phyloP scores from a whole-genome alignment of 768 basidiomycete species.

The Pisolithus sp. region DNA sequence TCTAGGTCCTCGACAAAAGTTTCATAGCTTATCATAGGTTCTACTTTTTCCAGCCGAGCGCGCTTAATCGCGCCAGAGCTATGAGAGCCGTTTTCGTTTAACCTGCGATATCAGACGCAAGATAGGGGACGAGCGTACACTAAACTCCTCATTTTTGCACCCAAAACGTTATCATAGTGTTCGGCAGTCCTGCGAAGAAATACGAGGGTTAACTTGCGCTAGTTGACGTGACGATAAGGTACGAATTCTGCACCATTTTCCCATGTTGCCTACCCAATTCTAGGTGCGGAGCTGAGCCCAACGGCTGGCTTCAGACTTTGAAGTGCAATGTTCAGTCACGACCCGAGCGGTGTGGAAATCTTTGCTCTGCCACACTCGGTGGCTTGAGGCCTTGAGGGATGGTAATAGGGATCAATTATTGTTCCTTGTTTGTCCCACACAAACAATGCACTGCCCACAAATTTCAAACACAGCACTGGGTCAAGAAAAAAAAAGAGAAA shows the following conservation, averaged over 20 bases:
- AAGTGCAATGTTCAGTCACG: too few species aligned
- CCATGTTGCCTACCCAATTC: slow-evolving; percentile 40
- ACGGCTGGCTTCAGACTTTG: too few species aligned
- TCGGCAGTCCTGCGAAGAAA: slow-evolving; percentile 51
- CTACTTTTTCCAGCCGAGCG: slow-evolving; percentile 55
- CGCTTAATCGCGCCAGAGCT: slow-evolving; percentile 72
- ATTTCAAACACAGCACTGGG: slow-evolving; percentile 1
- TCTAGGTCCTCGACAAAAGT: slow-evolving; percentile 72
- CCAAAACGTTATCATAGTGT: slow-evolving; percentile 67
- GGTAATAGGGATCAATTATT: slow-evolving; percentile 10
- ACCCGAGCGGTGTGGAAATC: slow-evolving; percentile 1
- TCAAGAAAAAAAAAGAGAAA: not conserved
- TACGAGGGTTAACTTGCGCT: slow-evolving; percentile 4
- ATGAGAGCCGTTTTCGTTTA: slow-evolving; percentile 3
- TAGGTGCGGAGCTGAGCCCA: not conserved
- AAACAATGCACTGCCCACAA: not conserved
- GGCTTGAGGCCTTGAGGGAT: not conserved
- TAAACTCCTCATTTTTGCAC: slow-evolving; percentile 67
- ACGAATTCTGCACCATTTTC: slow-evolving; percentile 54
- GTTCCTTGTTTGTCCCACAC: slow-evolving; percentile 9
- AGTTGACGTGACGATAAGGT: not conserved
- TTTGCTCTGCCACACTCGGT: not conserved
- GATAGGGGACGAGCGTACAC: slow-evolving; percentile 47
- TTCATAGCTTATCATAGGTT: slow-evolving; percentile 66
- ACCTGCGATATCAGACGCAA: not conserved